Evolutionary conservation across 306 rosid genomes (phyloP).

Genomic region (Elaeagnus macrophylla): DNA sequence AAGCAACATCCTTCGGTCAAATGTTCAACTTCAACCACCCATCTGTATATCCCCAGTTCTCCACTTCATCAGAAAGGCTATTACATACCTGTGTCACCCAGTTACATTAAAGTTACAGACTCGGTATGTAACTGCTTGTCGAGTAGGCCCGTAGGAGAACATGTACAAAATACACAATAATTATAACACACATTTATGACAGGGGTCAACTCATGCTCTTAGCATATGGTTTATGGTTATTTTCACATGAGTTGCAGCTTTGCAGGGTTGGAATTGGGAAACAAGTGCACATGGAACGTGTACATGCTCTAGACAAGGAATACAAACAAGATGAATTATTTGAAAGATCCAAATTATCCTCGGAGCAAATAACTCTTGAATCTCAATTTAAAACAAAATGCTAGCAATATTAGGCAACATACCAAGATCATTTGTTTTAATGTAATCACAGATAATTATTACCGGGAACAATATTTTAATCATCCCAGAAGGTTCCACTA

Average conservation of each 20-base stretch:
- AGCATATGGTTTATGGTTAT: neutral
- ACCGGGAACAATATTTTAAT: neutral
- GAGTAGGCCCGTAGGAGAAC: too few species aligned
- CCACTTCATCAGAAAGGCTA: neutral
- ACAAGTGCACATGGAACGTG: conserved; percentile 24
- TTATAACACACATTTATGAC: too few species aligned
- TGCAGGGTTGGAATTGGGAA: neutral
- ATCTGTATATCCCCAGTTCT: neutral
- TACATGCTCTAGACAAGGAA: conserved; percentile 18
- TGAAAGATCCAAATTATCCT: neutral
- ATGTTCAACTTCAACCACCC: neutral
- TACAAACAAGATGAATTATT: neutral
- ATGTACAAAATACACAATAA: too few species aligned
- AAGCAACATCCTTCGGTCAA: conserved; percentile 5
- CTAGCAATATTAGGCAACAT: too few species aligned
- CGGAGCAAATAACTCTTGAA: neutral
- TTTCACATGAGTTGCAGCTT: neutral
- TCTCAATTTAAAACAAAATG: too few species aligned
- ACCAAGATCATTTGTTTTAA: too few species aligned
- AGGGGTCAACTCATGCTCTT: neutral
- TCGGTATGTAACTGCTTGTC: too few species aligned
- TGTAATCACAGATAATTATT: too few species aligned
- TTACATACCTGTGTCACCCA: too few species aligned
- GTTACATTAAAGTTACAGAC: too few species aligned
- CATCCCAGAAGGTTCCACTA: conserved; percentile 2